Base-by-base conservation (phyloP, 805 yeast species). In the Ogataea zsoltii region DNA sequence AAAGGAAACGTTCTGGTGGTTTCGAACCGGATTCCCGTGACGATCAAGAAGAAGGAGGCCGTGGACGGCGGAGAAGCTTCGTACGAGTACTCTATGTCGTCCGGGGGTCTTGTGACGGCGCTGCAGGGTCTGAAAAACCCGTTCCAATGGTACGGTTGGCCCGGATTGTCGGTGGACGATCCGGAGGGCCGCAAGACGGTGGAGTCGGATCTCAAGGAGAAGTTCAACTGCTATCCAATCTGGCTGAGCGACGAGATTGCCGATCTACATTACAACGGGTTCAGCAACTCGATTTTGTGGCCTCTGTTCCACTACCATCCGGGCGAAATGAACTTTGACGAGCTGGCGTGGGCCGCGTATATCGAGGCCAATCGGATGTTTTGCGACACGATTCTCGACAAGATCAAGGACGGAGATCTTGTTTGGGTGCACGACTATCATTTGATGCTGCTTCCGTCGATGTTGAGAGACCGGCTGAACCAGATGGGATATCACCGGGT, bases 391-490 rank as follows among this genome's bases (percentile, higher is more conserved):
- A 82, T 94, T 47, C 81, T 88, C 10, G 68, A 75, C 16, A 80
- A 80, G 56, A 83, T 87, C 32, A 73, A 81, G 25, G 96, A 89
- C 51, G 83, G 86, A 46, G 99, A 94, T 62, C 70, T 90, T 56
- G 85, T 95, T 13, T 94, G 99, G 99, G 92, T 94, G 33, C 99
- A 94, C 66, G 99, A 94, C 67, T 94, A 94, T 67, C 99, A 94
- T 67, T 74, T 94, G 59, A 94, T 94, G 99, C 69, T 94, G 18
- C 75, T 94, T 41, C 99, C 99, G 0, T 87, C 86, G 51, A 80
- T 94, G 85, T 69, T 94, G 43, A 74, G 96, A 44, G 76, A 77
- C 41, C 80, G 77, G 49, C 71, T 89, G 44, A 72, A 75, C 11
- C 68, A 63, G 23, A 61, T 70, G 38, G 67, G 53, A 0, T 62